Percentiles rank a stretch among this genome's conserved stretches.
Conservation (phyloP, 148 eudicot genomes). For the Fagopyrum homotropicum region DNA sequence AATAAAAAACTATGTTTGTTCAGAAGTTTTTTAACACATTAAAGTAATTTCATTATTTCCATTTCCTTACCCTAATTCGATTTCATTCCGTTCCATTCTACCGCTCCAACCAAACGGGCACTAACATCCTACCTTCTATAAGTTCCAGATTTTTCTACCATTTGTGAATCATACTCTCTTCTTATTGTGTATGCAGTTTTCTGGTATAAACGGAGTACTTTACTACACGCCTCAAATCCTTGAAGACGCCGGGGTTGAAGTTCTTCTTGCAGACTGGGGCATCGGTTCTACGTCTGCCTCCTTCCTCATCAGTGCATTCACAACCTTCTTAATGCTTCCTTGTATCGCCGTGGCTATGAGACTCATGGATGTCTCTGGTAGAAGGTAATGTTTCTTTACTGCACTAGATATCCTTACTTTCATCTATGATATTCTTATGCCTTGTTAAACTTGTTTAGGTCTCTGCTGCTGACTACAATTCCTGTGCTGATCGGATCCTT, state of each 20-base stretch:
- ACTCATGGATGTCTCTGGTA: slow-evolving; percentile 71
- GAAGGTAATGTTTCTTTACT: slow-evolving; percentile 40
- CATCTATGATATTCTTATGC: too few species aligned
- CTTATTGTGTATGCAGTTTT: slow-evolving; percentile 36
- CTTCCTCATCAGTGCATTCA: slow-evolving; percentile 65
- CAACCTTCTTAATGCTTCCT: slow-evolving; percentile 75
- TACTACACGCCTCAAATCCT: slow-evolving; percentile 81
- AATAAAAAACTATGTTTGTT: too few species aligned
- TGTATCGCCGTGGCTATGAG: slow-evolving; percentile 65
- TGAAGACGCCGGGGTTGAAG: slow-evolving; percentile 68
- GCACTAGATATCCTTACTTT: neutral
- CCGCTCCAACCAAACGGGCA: too few species aligned
- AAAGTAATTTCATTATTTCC: too few species aligned
- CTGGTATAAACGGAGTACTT: slow-evolving; percentile 71
- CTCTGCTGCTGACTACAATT: slow-evolving; percentile 60
- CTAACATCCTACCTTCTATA: too few species aligned
- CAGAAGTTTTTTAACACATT: too few species aligned
- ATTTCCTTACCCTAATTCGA: too few species aligned
- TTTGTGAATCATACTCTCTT: neutral
- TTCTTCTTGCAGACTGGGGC: slow-evolving; percentile 52
- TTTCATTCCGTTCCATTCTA: too few species aligned
- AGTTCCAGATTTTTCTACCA: too few species aligned
- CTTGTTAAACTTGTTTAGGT: slow-evolving; percentile 31
- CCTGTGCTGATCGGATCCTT: slow-evolving; percentile 61
- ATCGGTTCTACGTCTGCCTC: slow-evolving; percentile 58